Evolutionary conservation across 768 basidiomycete genomes (phyloP), one percentile per base, ranked within the genome.

Genomic region (Austroboletus eburneus): DNA sequence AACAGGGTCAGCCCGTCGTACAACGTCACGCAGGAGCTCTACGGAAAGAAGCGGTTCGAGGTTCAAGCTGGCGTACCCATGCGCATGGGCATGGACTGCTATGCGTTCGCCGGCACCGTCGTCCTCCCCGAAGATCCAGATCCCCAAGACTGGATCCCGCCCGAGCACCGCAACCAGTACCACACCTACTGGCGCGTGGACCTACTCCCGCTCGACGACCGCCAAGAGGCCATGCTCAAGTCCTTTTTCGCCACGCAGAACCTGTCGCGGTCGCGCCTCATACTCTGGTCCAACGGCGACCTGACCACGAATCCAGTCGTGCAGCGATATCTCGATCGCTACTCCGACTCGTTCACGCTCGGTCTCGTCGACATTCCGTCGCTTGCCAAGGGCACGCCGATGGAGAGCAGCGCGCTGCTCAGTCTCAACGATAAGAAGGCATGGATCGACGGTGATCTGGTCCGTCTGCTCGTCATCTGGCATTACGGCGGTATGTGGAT

Each of bases 171-270:
- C 14, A 77, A 78, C 5, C 80, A 81, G 45, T 95, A 80, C 64
- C 95, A 98, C 68, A 90, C 92, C 1, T 97, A 97, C 64, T 98
- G 95, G 95, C 76, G 94, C 10, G 78, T 77, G 27, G 94, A 97
- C 69, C 80, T 97, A 36, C 80, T 79, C 2, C 73, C 80, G 0
- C 86, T 98, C 52, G 82, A 79, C 2, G 73, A 77, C 34, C 77
- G 94, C 18, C 93, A 98, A 62, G 87, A 91, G 57, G 83, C 80
- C 67, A 90, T 94, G 76, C 76, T 98, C 62, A 86, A 85, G 57
- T 91, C 91, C 3, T 94, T 94, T 68, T 90, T 98, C 53, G 88
- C 92, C 7, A 97, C 94, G 5, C 95, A 98, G 64, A 79, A 87
- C 50, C 55, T 84, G 7, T 53, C 66, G 8, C 66, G 73, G 35